Evolutionary conservation across 805 yeast genomes (phyloP).

Genomic region (Candida nemodendra): DNA sequence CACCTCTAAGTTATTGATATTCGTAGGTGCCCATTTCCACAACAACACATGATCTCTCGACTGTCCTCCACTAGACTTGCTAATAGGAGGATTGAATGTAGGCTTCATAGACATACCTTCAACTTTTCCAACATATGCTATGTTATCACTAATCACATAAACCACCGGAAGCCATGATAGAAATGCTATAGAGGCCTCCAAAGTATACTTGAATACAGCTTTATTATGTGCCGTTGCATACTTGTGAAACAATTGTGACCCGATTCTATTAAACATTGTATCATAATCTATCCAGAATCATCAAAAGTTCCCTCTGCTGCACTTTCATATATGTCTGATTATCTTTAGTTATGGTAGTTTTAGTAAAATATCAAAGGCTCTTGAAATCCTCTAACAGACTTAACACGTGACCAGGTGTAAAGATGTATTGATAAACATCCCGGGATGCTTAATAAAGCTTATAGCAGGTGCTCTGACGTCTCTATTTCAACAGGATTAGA

Average conservation of each 20-base stretch:
- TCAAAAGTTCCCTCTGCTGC: too few species aligned
- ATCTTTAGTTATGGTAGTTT: too few species aligned
- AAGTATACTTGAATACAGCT: conserved; percentile 28
- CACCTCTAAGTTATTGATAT: conserved; percentile 44
- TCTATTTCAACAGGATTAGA: too few species aligned
- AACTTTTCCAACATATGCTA: conserved; percentile 68
- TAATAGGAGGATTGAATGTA: conserved; percentile 66
- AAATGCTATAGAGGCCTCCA: conserved; percentile 35
- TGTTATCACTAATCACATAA: conserved; percentile 65
- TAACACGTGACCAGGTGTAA: too few species aligned
- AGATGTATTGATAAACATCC: too few species aligned
- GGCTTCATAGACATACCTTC: conserved; percentile 90
- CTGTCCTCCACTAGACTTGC: conserved; percentile 17
- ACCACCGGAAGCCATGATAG: conserved; percentile 80
- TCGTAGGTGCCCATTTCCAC: conserved; percentile 58
- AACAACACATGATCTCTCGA: conserved; percentile 63
- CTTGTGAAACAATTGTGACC: conserved; percentile 1
- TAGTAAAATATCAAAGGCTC: too few species aligned
- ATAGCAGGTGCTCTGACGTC: too few species aligned
- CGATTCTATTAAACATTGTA: conserved; percentile 2
- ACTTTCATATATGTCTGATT: too few species aligned
- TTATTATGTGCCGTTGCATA: conserved; percentile 9
- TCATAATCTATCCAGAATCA: too few species aligned
- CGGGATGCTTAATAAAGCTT: too few species aligned
- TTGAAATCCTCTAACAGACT: too few species aligned